Conservation (phyloP, 805 yeast species). For the Pichia occidentalis region DNA sequence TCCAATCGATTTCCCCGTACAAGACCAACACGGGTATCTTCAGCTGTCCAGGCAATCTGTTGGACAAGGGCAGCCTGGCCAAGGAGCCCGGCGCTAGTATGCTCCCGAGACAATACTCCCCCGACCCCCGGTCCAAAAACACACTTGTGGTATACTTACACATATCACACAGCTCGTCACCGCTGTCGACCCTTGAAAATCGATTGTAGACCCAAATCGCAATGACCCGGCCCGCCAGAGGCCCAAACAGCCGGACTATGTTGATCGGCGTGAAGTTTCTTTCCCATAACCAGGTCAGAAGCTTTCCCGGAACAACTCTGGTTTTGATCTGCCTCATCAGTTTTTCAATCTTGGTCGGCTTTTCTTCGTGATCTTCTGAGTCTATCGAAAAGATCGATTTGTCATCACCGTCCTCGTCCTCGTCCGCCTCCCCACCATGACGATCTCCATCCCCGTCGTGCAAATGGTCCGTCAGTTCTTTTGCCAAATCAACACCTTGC, state of each 20-base stretch:
- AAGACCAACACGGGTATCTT: conserved; percentile 47
- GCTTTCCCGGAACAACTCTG: conserved; percentile 29
- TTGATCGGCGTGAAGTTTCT: conserved; percentile 49
- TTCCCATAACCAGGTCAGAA: conserved; percentile 44
- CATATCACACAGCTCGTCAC: conserved; percentile 33
- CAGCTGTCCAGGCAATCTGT: conserved; percentile 39
- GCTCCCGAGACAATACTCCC: conserved; percentile 58
- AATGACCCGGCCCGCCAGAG: conserved; percentile 44
- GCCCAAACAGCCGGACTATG: conserved; percentile 44
- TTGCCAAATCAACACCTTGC: conserved; percentile 28
- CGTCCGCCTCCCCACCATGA: conserved; percentile 1
- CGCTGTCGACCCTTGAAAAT: conserved; percentile 28
- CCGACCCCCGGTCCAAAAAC: conserved; percentile 52
- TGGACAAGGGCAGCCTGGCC: conserved; percentile 50
- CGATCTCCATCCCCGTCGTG: conserved; percentile 6
- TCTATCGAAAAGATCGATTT: conserved; percentile 9
- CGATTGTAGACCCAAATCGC: conserved; percentile 51
- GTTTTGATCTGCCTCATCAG: conserved; percentile 25
- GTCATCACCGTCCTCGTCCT: conserved; percentile 7
- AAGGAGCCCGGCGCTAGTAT: conserved; percentile 52
- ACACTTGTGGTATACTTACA: conserved; percentile 50
- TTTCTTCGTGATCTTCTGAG: conserved; percentile 7
- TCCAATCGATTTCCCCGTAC: conserved; percentile 69
- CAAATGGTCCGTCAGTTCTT: conserved; percentile 26
- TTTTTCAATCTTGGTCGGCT: conserved; percentile 4